phyloP scores from a whole-genome alignment of 2,329 filamentous ascomycete species.

The Pseudogymnoascus pannorum region DNA sequence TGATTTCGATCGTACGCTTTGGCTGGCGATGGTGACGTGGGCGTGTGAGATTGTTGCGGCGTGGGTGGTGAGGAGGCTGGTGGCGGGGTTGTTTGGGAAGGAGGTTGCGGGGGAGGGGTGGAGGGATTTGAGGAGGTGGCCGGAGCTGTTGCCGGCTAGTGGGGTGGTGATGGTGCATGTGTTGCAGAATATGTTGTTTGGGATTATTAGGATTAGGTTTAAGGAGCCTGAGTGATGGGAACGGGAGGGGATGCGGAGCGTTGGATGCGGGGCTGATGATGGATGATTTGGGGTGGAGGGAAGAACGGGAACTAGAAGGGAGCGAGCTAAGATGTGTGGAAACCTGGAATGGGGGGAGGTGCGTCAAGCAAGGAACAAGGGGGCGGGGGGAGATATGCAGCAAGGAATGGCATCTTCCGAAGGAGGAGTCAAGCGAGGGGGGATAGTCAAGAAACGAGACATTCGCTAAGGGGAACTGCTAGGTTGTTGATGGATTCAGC shows the following conservation, averaged over 20 bases:
- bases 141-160: constrained; percentile 58
- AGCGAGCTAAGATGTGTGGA: too few relatives aligned
- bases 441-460: too few relatives aligned
- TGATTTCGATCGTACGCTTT: constrained; percentile 57
- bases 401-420: too few relatives aligned
- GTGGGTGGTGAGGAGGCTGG: constrained; percentile 50
- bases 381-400: too few relatives aligned
- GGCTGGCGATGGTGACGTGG: constrained; percentile 58
- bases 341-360: too few relatives aligned
- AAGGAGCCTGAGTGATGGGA: background rate
- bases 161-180: constrained; percentile 61
- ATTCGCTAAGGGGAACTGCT: too few relatives aligned
- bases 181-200: constrained; percentile 65
- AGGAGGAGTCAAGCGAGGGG: too few relatives aligned
- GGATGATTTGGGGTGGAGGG: background rate
- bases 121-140: constrained; percentile 58
- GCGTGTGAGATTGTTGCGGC: constrained; percentile 58
- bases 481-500: too few relatives aligned
- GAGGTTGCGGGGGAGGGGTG: constrained; percentile 59
- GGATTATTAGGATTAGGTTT: constrained; percentile 36
- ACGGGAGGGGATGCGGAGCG: too few relatives aligned
- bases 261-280: too few relatives aligned
- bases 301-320: too few relatives aligned
- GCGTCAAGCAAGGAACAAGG: too few relatives aligned
- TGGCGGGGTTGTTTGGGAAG: constrained; percentile 51